phyloP scores from a whole-genome alignment of 768 basidiomycete species.

The Tulasnella sp. region DNA sequence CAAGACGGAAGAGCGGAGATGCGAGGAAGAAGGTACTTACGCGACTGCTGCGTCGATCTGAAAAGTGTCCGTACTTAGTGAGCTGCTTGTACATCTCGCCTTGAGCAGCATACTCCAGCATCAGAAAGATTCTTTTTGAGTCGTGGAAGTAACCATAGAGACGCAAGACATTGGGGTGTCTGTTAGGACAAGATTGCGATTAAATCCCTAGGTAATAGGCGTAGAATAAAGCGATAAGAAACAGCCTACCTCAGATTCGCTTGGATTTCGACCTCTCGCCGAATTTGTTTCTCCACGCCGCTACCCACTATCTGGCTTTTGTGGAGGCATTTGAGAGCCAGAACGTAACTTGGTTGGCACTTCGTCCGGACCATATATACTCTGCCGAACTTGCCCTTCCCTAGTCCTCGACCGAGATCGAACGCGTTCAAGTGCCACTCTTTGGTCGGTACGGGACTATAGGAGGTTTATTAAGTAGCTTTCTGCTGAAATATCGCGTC shows the following conservation, averaged over 20 bases:
- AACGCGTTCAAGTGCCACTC: slow-evolving; percentile 82
- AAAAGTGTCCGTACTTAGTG: slow-evolving; percentile 73
- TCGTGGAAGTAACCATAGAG: slow-evolving; percentile 98
- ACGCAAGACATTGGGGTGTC: slow-evolving; percentile 89
- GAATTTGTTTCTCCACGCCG: slow-evolving; percentile 91
- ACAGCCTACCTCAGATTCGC: slow-evolving; percentile 57
- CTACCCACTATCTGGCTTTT: slow-evolving; percentile 90
- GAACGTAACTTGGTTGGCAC: slow-evolving; percentile 75
- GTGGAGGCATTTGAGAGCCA: slow-evolving; percentile 93
- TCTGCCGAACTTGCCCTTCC: slow-evolving; percentile 98
- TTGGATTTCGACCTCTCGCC: slow-evolving; percentile 97
- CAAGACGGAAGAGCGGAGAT: background rate
- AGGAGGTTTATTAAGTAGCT: slow-evolving; percentile 16
- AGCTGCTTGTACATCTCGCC: slow-evolving; percentile 97
- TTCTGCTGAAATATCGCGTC: background rate
- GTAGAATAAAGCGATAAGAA: background rate
- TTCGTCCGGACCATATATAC: slow-evolving; percentile 99
- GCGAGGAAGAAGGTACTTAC: slow-evolving; percentile 25
- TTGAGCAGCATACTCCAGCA: slow-evolving; percentile 95
- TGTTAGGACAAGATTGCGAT: slow-evolving; percentile 18
- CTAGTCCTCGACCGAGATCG: slow-evolving; percentile 89
- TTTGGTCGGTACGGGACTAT: slow-evolving; percentile 58
- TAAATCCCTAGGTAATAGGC: background rate
- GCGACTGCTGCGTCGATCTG: slow-evolving; percentile 69
- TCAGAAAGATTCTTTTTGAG: slow-evolving; percentile 91